Evolutionary conservation across 2,329 filamentous ascomycete species (phyloP).

Genomic region (Bertia moriformis): DNA sequence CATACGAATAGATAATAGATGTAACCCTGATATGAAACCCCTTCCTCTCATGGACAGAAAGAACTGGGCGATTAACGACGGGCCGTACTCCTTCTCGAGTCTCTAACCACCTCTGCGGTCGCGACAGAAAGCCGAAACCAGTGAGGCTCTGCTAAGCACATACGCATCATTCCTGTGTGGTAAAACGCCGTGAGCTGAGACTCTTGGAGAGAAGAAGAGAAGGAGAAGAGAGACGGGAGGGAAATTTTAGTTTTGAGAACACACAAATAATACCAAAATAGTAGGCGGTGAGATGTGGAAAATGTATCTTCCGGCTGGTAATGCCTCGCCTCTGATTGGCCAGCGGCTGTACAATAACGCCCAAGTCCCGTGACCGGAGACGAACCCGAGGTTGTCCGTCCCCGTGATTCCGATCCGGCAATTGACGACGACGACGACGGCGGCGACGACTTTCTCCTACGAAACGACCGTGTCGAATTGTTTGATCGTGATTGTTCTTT

Average conservation of each 20-base stretch:
- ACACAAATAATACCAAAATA: constrained; percentile 4
- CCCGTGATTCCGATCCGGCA: constrained; percentile 17
- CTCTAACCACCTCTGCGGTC: constrained; percentile 18
- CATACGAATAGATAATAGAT: no score
- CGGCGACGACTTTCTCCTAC: background rate
- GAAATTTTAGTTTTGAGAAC: constrained; percentile 3
- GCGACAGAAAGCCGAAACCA: constrained; percentile 28
- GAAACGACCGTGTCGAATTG: constrained; percentile 3
- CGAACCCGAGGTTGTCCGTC: constrained; percentile 21
- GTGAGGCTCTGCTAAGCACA: constrained; percentile 19
- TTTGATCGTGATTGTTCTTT: constrained; percentile 2
- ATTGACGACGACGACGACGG: background rate
- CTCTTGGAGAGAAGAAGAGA: constrained; percentile 12
- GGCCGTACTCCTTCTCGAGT: constrained; percentile 22
- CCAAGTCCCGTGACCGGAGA: constrained; percentile 16
- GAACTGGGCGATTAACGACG: constrained; percentile 32
- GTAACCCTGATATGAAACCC: constrained; percentile 34
- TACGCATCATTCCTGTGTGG: constrained; percentile 18
- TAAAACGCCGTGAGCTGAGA: constrained; percentile 22
- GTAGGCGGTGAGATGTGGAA: constrained; percentile 10
- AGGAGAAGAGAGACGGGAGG: constrained; percentile 8
- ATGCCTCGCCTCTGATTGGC: constrained; percentile 17
- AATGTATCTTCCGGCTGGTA: constrained; percentile 19
- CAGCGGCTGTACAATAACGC: constrained; percentile 1
- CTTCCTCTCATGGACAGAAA: constrained; percentile 24